Evolutionary conservation across 345 rosid species (phyloP).

Genomic region (Rhodamnia argentea): DNA sequence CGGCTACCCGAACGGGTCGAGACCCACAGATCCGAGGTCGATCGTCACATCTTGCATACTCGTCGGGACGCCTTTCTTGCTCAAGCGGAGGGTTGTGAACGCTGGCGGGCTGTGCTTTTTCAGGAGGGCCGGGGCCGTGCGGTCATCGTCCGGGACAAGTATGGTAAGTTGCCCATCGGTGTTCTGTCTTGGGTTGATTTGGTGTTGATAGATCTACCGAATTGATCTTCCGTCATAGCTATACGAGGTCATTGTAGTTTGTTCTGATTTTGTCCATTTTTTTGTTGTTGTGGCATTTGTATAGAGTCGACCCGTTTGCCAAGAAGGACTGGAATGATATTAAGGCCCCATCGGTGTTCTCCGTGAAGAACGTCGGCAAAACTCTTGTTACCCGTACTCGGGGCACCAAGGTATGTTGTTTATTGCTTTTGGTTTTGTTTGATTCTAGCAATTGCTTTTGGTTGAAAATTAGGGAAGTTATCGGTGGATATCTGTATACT

Average conservation of each 20-base stretch:
- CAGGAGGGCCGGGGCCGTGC: no score
- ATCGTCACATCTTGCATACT: no score
- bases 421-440: not conserved
- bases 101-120: no score
- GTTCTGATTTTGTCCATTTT: not conserved
- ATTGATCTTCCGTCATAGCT: not conserved
- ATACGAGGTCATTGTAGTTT: not conserved
- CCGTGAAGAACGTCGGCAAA: slow-evolving; percentile 36
- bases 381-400: slow-evolving; percentile 46
- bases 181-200: not conserved
- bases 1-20: no score
- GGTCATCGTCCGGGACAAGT: no score
- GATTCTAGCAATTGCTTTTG: not conserved
- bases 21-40: no score
- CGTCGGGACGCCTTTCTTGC: no score
- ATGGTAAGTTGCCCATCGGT: slow-evolving; percentile 10
- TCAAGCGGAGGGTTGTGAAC: no score
- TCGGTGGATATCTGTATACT: not conserved
- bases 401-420: slow-evolving; percentile 37
- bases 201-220: not conserved
- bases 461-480: not conserved
- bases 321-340: slow-evolving; percentile 55
- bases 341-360: slow-evolving; percentile 42
- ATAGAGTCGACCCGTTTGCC: slow-evolving; percentile 36
- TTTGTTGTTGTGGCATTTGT: not conserved